Evolutionary conservation across 2,329 filamentous ascomycete genomes (phyloP), one percentile per base, ranked within the genome.

Genomic region (Hypoxylon rubiginosum): DNA sequence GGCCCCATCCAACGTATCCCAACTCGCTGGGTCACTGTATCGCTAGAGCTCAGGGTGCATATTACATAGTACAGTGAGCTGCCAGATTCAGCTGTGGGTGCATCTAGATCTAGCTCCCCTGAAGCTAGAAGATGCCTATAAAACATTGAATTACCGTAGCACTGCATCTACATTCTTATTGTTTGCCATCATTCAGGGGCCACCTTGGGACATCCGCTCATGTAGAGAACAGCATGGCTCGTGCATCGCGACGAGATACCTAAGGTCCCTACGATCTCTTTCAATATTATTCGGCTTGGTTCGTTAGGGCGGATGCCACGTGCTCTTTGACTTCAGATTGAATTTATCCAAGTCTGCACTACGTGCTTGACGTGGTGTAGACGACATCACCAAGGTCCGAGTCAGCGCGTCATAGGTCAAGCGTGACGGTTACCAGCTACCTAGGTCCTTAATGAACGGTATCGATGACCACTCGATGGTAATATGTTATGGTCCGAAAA

Each of bases 401-500:
- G 43, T 70, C 63, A 67, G 53, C 61, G 53, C 69, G 64, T 70
- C 68, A 70, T 71, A n/a, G 45, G 26, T 36, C 45, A 39, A 52
- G 30, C 17, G 15, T 51, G 45, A 17, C 10, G 19, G 28, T 28
- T 17, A 28, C 17, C 13, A 56, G 26, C 17, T 34, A 36, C n/a
- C 11, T 6, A 15, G 10, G 9, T 36, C 11, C 1, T 39, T n/a
- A 15, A n/a, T 30, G 39, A 30, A 51, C 50, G 48, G 11, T 9
- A 58, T 52, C 51, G 17, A 59, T 66, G 39, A 50, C 54, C 19
- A 24, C 45, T 61, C 24, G n/a, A 55, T 50, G 19, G n/a, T 15
- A 10, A 46, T 50, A 39, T 4, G 63, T 63, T 62, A 58, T 56
- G 39, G n/a, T 52, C 57, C 46, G 10, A 24, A 45, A 53, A 52